Conservation (phyloP, 2,329 filamentous ascomycete genomes). For the Alternaria viburni region DNA sequence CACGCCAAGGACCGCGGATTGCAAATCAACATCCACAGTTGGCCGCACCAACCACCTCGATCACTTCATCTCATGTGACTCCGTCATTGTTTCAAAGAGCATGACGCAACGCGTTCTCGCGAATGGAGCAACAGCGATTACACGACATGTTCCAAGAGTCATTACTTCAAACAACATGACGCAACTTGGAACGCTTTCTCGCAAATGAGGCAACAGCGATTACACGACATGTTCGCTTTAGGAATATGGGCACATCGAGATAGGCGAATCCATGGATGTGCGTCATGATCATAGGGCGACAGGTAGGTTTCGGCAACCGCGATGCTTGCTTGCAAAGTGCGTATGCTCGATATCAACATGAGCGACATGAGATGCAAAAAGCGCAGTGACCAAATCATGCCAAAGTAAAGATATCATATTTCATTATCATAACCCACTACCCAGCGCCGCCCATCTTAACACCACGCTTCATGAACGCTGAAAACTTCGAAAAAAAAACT, state of each 20-base stretch:
- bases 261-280: not conserved
- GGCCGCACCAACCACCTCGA: not conserved
- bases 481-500: not conserved
- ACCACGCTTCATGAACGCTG: slow-evolving; percentile 1
- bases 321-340: not conserved
- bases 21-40: not conserved
- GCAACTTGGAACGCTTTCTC: not conserved
- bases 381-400: not conserved
- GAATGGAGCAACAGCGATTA: not conserved
- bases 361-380: not conserved
- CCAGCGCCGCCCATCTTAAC: not conserved
- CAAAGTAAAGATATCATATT: not conserved
- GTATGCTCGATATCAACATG: not conserved
- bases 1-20: not conserved
- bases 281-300: not conserved
- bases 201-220: not conserved
- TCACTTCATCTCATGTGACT: accelerated
- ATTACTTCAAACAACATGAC: not conserved
- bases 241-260: not conserved
- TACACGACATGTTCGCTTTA: not conserved
- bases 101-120: not conserved
- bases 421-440: not conserved
- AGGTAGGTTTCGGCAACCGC: not conserved
- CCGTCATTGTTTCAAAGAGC: accelerated
- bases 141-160: not conserved